Evolutionary conservation across 495 filamentous ascomycete species (phyloP), one percentile per base, ranked within the genome.

Genomic region (Penicillium waksmanii): DNA sequence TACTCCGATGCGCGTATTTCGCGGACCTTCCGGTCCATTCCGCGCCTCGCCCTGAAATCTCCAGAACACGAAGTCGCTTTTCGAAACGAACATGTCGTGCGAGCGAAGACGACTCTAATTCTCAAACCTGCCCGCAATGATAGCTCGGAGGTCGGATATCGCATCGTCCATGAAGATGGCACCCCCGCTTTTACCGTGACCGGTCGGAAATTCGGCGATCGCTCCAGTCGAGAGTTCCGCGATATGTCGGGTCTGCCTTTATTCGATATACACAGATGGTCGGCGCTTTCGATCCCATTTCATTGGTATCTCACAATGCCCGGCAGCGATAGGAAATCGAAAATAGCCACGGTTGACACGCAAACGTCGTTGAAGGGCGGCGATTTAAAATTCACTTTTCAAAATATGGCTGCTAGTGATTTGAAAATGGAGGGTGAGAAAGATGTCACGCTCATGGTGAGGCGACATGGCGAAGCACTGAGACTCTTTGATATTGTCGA

Each of bases 271-370:
- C 65, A 72, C 40, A 53, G 61, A 6, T 56, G 58, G 36, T 31
- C 33, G 8, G 44, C 47, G 23, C 51, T 55, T 18, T 51, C 50
- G 12, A 36, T 60, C 12, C 46, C 57, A 1, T 56, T 21, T 47
- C 36, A 31, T 3, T 72, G 69, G 69, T 66, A 53, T 34, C 52
- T 72, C 35, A 68, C 67, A 3, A 53, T 70, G 49, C 69, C 69
- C 0, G 69, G 69, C 25, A 56, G 58, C 53, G 53, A 48, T 13
- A 43, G 21, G 21, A 48, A 33, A 8, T 53, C 46, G 8, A 64
- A 48, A 11, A 55, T 68, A 12, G 67, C 63, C 2, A 64, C 57
- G 19, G 61, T 54, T 0, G 36, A 53, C 6, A 59, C 61, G 44
- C 65, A 60, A n/a, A 58, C 56, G 27, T 46, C 57, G 17, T 51